Conservation (phyloP, 495 filamentous ascomycete species). For the Aspergillus nanangensis region DNA sequence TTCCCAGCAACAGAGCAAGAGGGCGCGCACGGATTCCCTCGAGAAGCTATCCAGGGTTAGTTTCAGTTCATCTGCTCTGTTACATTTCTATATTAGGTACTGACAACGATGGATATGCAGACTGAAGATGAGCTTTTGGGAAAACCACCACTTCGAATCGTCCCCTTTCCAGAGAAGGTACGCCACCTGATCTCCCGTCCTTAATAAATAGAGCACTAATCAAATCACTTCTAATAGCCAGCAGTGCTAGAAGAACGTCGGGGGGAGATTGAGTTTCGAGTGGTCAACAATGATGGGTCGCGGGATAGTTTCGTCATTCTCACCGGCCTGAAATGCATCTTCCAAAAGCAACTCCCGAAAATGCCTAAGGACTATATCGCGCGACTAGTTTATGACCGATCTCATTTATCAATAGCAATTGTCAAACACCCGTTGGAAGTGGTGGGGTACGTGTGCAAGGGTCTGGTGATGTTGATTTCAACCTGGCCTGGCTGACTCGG, state of each 20-base stretch:
- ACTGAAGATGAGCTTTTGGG: constrained; percentile 28
- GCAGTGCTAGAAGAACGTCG: constrained; percentile 91
- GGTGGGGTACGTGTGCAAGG: constrained; percentile 55
- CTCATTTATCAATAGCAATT: constrained; percentile 93
- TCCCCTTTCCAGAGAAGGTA: constrained; percentile 85
- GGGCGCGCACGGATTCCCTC: constrained; percentile 57
- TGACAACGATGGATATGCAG: constrained; percentile 4
- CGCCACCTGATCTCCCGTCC: constrained; percentile 8
- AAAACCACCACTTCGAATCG: constrained; percentile 46
- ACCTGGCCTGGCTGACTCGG: constrained; percentile 14
- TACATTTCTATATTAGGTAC: too few relatives aligned
- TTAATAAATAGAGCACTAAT: not conserved
- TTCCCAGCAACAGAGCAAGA: constrained; percentile 45
- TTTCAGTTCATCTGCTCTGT: too few relatives aligned
- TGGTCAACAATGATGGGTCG: constrained; percentile 93
- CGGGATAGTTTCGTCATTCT: constrained; percentile 90
- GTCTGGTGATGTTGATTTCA: not conserved
- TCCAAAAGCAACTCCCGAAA: constrained; percentile 96
- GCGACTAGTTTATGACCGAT: constrained; percentile 92
- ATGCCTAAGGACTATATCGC: constrained; percentile 99
- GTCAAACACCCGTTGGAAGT: constrained; percentile 95
- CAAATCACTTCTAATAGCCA: constrained; percentile 45
- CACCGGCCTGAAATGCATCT: constrained; percentile 94
- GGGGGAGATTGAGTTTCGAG: constrained; percentile 94
- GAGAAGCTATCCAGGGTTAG: constrained; percentile 48